phyloP scores from a whole-genome alignment of 257 asterid species.

The Solanum arcanum region DNA sequence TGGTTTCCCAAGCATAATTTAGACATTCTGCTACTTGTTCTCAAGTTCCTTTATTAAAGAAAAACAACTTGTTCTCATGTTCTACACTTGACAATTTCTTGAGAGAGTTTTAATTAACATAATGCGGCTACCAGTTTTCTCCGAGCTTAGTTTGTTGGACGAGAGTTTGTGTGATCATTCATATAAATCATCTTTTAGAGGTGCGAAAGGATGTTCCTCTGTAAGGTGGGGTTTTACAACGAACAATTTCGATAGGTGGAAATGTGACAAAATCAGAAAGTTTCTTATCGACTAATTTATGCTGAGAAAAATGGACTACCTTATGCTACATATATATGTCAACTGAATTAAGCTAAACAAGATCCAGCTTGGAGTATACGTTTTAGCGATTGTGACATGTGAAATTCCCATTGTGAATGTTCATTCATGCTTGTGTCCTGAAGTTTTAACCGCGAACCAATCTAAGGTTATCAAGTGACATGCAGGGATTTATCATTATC shows the following conservation, averaged over 20 bases:
- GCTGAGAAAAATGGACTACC: not conserved
- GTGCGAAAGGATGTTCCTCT: not conserved
- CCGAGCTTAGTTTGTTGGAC: not conserved
- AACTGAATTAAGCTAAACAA: not conserved
- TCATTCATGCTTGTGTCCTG: not conserved
- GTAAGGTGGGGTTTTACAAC: not conserved
- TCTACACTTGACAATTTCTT: not conserved
- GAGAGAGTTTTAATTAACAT: not conserved
- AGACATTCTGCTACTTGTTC: not conserved
- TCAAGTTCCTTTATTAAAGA: not conserved
- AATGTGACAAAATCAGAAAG: not conserved
- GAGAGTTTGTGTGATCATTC: not conserved
- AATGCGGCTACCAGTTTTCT: not conserved
- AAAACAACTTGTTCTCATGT: not conserved
- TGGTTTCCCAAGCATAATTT: not conserved
- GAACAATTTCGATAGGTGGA: no score
- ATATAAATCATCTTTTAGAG: not conserved
- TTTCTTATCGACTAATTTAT: not conserved
- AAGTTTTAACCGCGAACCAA: not conserved
- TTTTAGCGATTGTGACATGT: not conserved
- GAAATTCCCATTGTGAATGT: not conserved
- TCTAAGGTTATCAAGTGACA: not conserved
- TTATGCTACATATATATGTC: not conserved
- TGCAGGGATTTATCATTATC: conserved; percentile 62
- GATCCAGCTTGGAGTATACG: not conserved